These are phyloP conservation scores for Coemansia sp. DNA, from an alignment of 192 early-diverging fungal species.

Conservation along the genomic window DNA sequence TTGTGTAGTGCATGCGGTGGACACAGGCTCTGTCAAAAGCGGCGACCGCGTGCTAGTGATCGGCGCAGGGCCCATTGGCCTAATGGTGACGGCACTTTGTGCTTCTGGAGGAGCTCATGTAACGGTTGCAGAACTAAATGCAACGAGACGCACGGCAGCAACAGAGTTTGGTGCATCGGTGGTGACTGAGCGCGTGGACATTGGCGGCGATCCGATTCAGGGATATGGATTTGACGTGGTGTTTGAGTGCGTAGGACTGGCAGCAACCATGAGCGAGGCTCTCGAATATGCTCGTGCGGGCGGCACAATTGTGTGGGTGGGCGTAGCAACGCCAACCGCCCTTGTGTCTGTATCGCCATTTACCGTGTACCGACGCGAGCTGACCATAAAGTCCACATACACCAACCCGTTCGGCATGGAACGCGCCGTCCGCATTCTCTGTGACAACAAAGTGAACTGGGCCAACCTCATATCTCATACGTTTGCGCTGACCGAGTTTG, in stretches of 20 bases:
- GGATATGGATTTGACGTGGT: conserved; percentile 55
- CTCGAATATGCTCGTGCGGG: conserved; percentile 48
- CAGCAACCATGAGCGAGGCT: conserved; percentile 47
- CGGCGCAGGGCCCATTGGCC: conserved; percentile 58
- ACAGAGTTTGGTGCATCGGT: conserved; percentile 35
- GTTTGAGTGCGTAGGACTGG: conserved; percentile 56
- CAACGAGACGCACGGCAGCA: conserved; percentile 39
- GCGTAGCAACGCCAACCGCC: conserved; percentile 53
- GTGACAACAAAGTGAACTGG: conserved; percentile 45
- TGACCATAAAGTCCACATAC: conserved; percentile 57
- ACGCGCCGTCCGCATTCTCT: conserved; percentile 53
- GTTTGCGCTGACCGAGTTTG: conserved; percentile 51
- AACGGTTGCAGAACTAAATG: conserved; percentile 48
- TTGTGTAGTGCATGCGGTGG: conserved; percentile 57
- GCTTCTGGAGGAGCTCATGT: conserved; percentile 44
- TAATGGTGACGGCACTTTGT: conserved; percentile 53
- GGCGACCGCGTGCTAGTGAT: conserved; percentile 52
- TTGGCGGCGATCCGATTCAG: conserved; percentile 25
- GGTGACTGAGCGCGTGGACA: conserved; percentile 20
- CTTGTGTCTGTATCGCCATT: conserved; percentile 50
- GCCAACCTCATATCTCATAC: conserved; percentile 48
- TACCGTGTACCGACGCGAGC: conserved; percentile 55
- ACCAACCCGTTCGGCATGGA: conserved; percentile 58
- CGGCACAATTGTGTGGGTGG: conserved; percentile 56
- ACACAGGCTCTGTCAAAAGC: conserved; percentile 48